Percentiles rank a stretch among this genome's conserved stretches.
These are phyloP conservation scores for Phascolomyces articulosus DNA, from an alignment of 371 early-diverging fungal species.

Conservation along the genomic window DNA sequence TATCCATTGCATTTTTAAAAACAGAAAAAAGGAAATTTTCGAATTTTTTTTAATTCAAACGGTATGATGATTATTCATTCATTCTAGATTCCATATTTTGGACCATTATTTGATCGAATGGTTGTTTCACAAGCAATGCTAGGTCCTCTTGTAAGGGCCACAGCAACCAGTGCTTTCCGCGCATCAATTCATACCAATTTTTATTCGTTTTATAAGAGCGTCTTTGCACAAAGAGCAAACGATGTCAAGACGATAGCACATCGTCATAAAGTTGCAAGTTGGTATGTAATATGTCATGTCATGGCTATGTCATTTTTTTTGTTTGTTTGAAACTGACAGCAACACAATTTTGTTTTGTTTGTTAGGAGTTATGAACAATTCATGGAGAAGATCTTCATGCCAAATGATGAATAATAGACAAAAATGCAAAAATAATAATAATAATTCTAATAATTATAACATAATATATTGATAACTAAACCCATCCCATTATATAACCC, in stretches of 20 bases:
- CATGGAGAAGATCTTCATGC: slow-evolving; percentile 56
- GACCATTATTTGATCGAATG: slow-evolving; percentile 84
- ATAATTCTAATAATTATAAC: no score
- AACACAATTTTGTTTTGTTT: background rate
- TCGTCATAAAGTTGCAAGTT: slow-evolving; percentile 61
- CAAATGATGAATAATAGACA: slow-evolving; percentile 42
- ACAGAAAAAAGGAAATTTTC: background rate
- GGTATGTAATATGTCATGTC: slow-evolving; percentile 28
- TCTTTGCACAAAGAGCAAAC: slow-evolving; percentile 56
- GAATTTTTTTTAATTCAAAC: background rate
- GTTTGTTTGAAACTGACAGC: slow-evolving; percentile 1
- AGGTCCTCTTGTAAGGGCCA: slow-evolving; percentile 83
- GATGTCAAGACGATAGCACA: slow-evolving; percentile 64
- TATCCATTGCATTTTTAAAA: no score
- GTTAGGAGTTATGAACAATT: slow-evolving; percentile 58
- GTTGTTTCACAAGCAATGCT: slow-evolving; percentile 75
- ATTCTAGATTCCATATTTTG: slow-evolving; percentile 73
- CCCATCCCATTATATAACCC: no score
- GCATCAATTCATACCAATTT: slow-evolving; percentile 54
- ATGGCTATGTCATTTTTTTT: background rate
- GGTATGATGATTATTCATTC: background rate
- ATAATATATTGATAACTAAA: no score
- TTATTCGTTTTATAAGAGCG: slow-evolving; percentile 48
- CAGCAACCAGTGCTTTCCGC: slow-evolving; percentile 78
- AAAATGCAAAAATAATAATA: no score